Evolutionary conservation across 2,329 filamentous ascomycete genomes (phyloP), one percentile per base, ranked within the genome.

Genomic region (Cladosporium colombiae): DNA sequence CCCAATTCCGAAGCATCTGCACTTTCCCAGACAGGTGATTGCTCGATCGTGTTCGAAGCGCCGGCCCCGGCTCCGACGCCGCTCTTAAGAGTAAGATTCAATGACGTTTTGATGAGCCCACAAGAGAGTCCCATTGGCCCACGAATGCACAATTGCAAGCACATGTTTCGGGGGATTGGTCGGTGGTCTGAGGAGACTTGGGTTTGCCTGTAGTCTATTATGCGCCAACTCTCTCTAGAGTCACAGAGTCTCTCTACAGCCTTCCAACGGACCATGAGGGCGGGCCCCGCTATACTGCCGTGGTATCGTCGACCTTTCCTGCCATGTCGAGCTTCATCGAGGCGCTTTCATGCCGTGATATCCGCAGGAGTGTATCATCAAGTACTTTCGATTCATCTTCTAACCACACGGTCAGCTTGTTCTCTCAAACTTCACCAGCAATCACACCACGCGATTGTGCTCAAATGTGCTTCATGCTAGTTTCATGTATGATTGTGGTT

Each of bases 1-100:
- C 13, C 55, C 55, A 33, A 21, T 40, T 57, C 33, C 23, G 31
- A 27, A 23, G 23, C n/a, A 50, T 53, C 49, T 62, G 60, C 60
- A 33, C 53, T 62, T 62, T 49, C 60, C 60, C 60, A 62, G 60
- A 62, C 21, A 55, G 60, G 60, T n/a, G 46, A 62, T 55, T 53
- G 60, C 57, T 57, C 31, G 31, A 40, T 57, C 14, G 21, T 23
- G 13, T 11, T 57, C 33, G 33, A 57, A 25, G 55, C 33, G 3
- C 21, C 55, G 55, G 55, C 55, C 29, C 31, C 18, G 33, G 40
- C 55, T 57, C 55, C 55, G 29, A 46, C 40, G 31, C 33, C 25
- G 21, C 40, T 46, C n/a, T 46, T 46, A n/a, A 8, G 6, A 18
- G 35, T 40, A 3, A 2, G 2, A 5, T 44, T 7, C 6, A 8